Base-by-base conservation (phyloP, 371 early-diverging fungal species). In the Circinella minor region DNA sequence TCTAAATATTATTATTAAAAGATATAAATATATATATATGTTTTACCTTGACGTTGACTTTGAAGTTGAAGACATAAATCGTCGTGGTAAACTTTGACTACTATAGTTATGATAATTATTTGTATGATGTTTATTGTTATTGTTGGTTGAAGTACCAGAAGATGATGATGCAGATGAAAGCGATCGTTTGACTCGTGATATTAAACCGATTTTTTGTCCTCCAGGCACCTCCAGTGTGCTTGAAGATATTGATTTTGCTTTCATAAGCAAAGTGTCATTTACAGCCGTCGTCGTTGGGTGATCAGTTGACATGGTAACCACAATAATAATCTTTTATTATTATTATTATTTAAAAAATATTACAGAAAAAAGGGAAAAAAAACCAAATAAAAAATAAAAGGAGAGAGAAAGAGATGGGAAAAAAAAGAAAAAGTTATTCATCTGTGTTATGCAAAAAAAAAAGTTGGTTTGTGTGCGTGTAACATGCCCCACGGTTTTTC, bases 161-260 rank as follows among this genome's bases (percentile, higher is more conserved):
- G 51, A n/a, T 20, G 60, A 43, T 43, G 67, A 55, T 39, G 67
- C 67, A n/a, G 67, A 55, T 7, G 67, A 66, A 27, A 66, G 60
- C 14, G 67, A 66, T 17, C 67, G 67, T 46, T 54, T 54, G 13
- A 66, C 67, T 36, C 67, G 57, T 27, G 67, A 66, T 34, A 66
- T 66, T 27, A 66, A 59, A 36, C 67, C 46, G 7, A 57, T 59
- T 55, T 59, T 59, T 39, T n/a, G 1, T 9, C 43, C 20, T n/a
- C 67, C 67, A 37, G 62, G 43, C 4, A 43, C 46, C 11, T 54
- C 51, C 4, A 57, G 27, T 18, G 57, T 57, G n/a, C 34, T 34
- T 57, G 57, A 57, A 13, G 57, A 57, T 18, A 57, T 27, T 57
- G 57, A 57, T 34, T 57, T 57, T 57, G 57, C 57, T 57, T 57